phyloP scores from a whole-genome alignment of 2,329 filamentous ascomycete genomes.

The Lecanosticta acicola region DNA sequence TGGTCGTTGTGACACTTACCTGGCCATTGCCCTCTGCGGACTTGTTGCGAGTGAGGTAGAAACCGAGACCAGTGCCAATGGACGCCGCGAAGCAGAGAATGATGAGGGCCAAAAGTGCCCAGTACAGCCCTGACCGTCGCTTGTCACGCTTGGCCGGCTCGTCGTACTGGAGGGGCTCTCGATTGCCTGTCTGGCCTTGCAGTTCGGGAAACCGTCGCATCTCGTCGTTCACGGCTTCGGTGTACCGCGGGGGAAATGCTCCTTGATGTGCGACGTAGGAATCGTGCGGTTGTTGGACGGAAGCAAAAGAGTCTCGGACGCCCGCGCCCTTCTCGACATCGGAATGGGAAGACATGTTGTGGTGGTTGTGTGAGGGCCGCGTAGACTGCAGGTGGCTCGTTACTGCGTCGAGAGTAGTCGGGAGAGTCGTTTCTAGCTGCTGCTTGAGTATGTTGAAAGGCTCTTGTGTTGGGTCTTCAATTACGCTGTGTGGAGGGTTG shows the following conservation, averaged over 20 bases:
- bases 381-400: too few species aligned
- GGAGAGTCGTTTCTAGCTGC: too few species aligned
- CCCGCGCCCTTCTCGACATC: conserved; percentile 9
- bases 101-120: background rate
- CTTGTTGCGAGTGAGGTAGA: too few species aligned
- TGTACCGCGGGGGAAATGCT: conserved; percentile 12
- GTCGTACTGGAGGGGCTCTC: background rate
- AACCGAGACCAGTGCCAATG: too few species aligned
- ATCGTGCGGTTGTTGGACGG: background rate
- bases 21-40: too few species aligned
- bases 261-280: background rate
- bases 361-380: background rate
- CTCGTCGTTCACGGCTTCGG: conserved; percentile 10
- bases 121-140: background rate
- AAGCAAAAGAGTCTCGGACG: background rate
- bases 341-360: conserved; percentile 2
- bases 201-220: conserved; percentile 5
- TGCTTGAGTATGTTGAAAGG: too few species aligned
- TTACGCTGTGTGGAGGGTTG: too few species aligned
- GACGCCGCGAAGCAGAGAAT: too few species aligned
- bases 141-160: background rate
- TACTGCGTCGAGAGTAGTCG: too few species aligned
- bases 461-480: too few species aligned
- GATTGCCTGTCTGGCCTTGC: background rate
- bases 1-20: too few species aligned